These are phyloP conservation scores for Lodderomyces theae DNA, from an alignment of 1,139 yeast genomes.

Conservation along the genomic window DNA sequence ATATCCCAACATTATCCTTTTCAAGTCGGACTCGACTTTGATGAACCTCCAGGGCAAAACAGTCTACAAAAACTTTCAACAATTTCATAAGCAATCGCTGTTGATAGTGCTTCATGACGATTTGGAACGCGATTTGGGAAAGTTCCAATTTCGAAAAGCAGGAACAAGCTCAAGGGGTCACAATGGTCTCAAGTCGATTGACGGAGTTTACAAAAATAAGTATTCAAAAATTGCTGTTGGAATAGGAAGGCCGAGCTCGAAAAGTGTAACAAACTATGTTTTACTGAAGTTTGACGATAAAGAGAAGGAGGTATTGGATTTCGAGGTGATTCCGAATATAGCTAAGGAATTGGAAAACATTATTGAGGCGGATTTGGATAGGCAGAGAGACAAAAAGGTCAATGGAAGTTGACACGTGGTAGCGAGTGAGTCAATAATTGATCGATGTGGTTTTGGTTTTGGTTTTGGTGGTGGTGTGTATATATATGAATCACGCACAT, in stretches of 20 bases:
- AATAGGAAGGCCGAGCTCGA: constrained; percentile 60
- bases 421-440: too few species aligned
- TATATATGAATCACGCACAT: too few species aligned
- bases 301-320: constrained; percentile 33
- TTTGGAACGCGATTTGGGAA: constrained; percentile 61
- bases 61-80: constrained; percentile 46
- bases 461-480: too few species aligned
- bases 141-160: constrained; percentile 54
- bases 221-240: constrained; percentile 67
- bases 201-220: constrained; percentile 30
- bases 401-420: too few species aligned
- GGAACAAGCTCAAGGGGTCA: constrained; percentile 71
- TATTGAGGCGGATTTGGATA: constrained; percentile 11
- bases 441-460: too few species aligned
- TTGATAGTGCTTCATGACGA: constrained; percentile 76
- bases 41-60: constrained; percentile 72
- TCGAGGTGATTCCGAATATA: constrained; percentile 39
- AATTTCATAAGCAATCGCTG: constrained; percentile 22
- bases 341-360: constrained; percentile 35
- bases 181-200: constrained; percentile 68
- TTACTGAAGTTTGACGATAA: constrained; percentile 42
- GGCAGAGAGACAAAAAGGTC: too few species aligned
- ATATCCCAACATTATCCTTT: constrained; percentile 24
- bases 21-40: constrained; percentile 47
- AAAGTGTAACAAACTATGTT: constrained; percentile 60